These are phyloP conservation scores for Mycena maculata DNA, from an alignment of 768 basidiomycete genomes.

Conservation along the genomic window DNA sequence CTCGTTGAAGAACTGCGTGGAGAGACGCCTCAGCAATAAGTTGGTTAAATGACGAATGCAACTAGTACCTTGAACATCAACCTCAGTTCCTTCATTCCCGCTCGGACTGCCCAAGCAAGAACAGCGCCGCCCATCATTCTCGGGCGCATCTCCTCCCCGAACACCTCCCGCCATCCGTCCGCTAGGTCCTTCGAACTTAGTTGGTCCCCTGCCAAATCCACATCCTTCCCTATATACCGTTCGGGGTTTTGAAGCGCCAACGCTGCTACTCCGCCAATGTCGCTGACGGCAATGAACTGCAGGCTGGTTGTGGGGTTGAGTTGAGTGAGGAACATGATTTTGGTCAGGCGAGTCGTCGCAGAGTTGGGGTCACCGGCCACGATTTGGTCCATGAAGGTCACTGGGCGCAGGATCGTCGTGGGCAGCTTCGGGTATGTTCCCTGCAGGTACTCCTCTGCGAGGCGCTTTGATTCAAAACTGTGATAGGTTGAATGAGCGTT, in stretches of 20 bases:
- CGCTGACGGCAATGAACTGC: conserved; percentile 23
- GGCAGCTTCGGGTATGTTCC: conserved; percentile 6
- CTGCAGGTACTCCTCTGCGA: conserved; percentile 18
- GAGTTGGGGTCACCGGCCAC: conserved; percentile 11
- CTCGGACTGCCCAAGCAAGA: conserved; percentile 14
- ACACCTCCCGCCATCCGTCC: conserved; percentile 30
- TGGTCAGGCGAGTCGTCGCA: neutral
- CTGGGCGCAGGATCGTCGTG: conserved; percentile 30
- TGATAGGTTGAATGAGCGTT: neutral
- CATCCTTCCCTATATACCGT: conserved; percentile 10
- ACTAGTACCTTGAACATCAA: conserved; percentile 27
- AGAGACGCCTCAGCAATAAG: neutral
- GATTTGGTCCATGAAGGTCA: conserved; percentile 31
- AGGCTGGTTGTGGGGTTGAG: conserved; percentile 18
- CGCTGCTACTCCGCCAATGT: conserved; percentile 22
- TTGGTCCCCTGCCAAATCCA: conserved; percentile 28
- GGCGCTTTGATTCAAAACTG: conserved; percentile 32
- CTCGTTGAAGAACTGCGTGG: conserved; percentile 27
- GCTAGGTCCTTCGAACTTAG: conserved; percentile 17
- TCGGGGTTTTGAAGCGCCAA: conserved; percentile 15
- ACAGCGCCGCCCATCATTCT: conserved; percentile 9
- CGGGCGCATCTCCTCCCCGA: conserved; percentile 21
- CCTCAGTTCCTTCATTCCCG: conserved; percentile 22
- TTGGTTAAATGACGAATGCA: neutral
- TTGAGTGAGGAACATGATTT: conserved; percentile 20